A percentile compares a stretch with the other conserved stretches of the same genome.
These are phyloP conservation scores for Aspergillus sclerotiicarbonarius DNA, from an alignment of 495 filamentous ascomycete genomes.

Conservation along the genomic window DNA sequence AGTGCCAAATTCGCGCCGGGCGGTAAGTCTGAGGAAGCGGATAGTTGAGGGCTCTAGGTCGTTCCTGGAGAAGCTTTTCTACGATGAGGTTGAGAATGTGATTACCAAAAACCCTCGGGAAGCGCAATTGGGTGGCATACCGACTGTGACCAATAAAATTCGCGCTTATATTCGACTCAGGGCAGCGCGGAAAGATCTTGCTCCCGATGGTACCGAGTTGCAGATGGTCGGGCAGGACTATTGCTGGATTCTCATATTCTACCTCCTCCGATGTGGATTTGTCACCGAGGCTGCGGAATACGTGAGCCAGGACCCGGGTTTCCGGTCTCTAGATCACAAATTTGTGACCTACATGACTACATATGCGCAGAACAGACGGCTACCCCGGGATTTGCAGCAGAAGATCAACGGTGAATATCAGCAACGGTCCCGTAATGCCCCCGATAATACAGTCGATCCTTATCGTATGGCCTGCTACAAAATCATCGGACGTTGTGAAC, in stretches of 20 bases:
- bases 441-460: conserved; percentile 85
- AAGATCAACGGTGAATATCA: conserved; percentile 88
- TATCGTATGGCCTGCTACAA: conserved; percentile 98
- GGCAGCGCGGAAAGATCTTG: conserved; percentile 72
- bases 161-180: conserved; percentile 85
- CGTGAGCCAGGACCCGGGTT: conserved; percentile 73
- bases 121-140: conserved; percentile 85
- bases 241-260: conserved; percentile 93
- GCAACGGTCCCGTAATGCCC: conserved; percentile 75
- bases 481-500: conserved; percentile 90
- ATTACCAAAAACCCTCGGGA: conserved; percentile 82
- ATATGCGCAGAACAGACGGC: conserved; percentile 67
- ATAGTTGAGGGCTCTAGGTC: conserved; percentile 74
- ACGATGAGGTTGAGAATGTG: conserved; percentile 65
- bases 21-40: conserved; percentile 62
- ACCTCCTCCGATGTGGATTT: conserved; percentile 82
- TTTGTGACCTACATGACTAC: conserved; percentile 86
- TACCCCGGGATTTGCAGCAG: conserved; percentile 74
- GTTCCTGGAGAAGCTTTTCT: conserved; percentile 75
- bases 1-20: conserved; percentile 56
- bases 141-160: conserved; percentile 83
- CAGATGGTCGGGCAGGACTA: conserved; percentile 73
- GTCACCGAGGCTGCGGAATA: conserved; percentile 82
- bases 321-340: conserved; percentile 84
- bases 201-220: conserved; percentile 67